These are phyloP conservation scores for Drechslerella dactyloides DNA, from an alignment of 2,329 filamentous ascomycete species.

Conservation along the genomic window DNA sequence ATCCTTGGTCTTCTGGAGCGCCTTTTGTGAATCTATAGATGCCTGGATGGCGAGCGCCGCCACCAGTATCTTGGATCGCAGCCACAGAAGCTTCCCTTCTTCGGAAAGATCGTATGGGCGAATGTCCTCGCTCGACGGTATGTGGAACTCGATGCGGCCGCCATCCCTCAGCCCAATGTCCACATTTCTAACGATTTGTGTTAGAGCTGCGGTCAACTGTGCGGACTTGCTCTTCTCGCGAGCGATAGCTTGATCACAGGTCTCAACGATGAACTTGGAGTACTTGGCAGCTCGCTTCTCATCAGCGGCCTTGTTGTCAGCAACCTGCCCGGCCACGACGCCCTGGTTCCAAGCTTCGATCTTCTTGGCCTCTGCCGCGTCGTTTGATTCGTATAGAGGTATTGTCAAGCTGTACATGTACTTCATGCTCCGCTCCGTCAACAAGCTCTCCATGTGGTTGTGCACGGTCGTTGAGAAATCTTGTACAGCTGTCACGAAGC, in stretches of 20 bases:
- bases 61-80: constrained; percentile 38
- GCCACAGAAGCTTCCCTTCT: constrained; percentile 39
- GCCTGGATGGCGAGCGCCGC: constrained; percentile 45
- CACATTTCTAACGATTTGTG: constrained; percentile 24
- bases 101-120: constrained; percentile 42
- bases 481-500: constrained; percentile 41
- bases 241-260: constrained; percentile 35
- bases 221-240: constrained; percentile 36
- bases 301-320: constrained; percentile 41
- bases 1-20: constrained; percentile 49
- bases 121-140: constrained; percentile 38
- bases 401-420: constrained; percentile 47
- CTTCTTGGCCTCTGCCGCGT: constrained; percentile 46
- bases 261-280: constrained; percentile 40
- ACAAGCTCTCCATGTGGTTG: constrained; percentile 43
- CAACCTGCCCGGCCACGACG: constrained; percentile 36
- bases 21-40: constrained; percentile 47
- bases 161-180: constrained; percentile 30
- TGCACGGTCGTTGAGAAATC: constrained; percentile 46
- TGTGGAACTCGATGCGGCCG: constrained; percentile 37
- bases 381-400: constrained; percentile 44
- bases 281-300: constrained; percentile 44
- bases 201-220: constrained; percentile 22
- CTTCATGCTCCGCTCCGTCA: constrained; percentile 49
- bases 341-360: constrained; percentile 49